Evolutionary conservation across 768 basidiomycete species (phyloP), one percentile per base, ranked within the genome.

Genomic region (Neoboletus brunneissimus): DNA sequence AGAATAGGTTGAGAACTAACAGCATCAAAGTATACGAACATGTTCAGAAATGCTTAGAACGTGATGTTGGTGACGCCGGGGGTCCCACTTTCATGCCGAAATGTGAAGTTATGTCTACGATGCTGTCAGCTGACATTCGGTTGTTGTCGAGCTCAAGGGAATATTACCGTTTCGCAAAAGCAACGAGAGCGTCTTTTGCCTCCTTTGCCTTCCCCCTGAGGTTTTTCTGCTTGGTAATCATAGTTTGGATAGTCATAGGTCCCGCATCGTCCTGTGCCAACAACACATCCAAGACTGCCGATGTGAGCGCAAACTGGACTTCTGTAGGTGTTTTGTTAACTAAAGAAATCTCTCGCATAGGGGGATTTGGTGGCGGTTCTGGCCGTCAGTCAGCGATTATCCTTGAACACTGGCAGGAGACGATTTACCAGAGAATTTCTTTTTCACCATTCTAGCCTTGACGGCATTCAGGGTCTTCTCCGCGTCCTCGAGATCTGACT

Each of bases 61-160:
- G 54, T 66, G 35, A 73, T 49, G 13, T 59, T 54, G 57, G 63
- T 13, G 22, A 55, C 51, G n/a, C 61, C 61, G 29, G 59, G 53
- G 15, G 46, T 48, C 3, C 23, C 23, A 27, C 0, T 0, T 11
- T 64, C 54, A 8, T 0, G 29, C 32, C 13, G 49, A 9, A 7
- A 0, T 23, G 11, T 1, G n/a, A 71, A 70, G 27, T 61, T 22
- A 47, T 72, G 54, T 35, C 69, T 70, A 42, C 6, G 20, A 37
- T 54, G 10, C 15, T 3, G 27, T 67, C 38, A 70, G 57, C 27
- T n/a, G 10, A 27, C 3, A 16, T 32, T n/a, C n/a, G 5, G 5
- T 27, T 9, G 18, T 3, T n/a, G 13, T 2, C 4, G 49, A 47
- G 8, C 16, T 13, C 32, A 37, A 16, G 27, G 18, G 7, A 13